A percentile compares a stretch with the other conserved stretches of the same genome.
Evolutionary conservation across 352 stramenopile genomes (phyloP).

Genomic region (Pythium plurisporium): DNA sequence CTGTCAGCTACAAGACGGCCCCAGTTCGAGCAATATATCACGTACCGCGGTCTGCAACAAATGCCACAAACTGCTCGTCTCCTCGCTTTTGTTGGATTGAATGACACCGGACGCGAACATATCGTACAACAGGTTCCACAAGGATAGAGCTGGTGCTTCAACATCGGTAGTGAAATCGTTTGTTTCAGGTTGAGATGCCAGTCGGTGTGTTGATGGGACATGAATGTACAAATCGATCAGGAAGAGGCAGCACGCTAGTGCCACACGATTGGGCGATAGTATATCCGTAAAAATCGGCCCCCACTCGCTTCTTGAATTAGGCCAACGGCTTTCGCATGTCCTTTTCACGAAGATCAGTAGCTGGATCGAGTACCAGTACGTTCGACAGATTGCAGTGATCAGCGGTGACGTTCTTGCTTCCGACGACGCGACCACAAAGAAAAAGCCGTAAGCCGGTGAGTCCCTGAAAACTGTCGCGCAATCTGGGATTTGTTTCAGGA

Average conservation of each 20-base stretch:
- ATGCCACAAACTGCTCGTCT: constrained; percentile 42
- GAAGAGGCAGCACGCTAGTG: constrained; percentile 54
- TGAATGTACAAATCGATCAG: constrained; percentile 71
- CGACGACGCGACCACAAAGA: constrained; percentile 55
- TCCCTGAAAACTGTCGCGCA: constrained; percentile 48
- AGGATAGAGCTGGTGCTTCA: constrained; percentile 38
- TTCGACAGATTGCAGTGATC: constrained; percentile 43
- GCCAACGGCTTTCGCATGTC: constrained; percentile 1
- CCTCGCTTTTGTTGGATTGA: constrained; percentile 9
- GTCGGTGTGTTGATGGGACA: constrained; percentile 53
- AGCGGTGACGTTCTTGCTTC: constrained; percentile 48
- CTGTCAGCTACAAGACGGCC: neutral
- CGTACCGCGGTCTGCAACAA: constrained; percentile 47
- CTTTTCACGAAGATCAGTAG: constrained; percentile 32
- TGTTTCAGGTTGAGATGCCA: constrained; percentile 19
- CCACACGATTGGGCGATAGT: constrained; percentile 39
- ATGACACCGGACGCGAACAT: constrained; percentile 23
- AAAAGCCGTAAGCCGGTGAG: constrained; percentile 61
- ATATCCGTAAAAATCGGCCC: constrained; percentile 12
- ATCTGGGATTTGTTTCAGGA: constrained; percentile 56
- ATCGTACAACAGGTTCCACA: constrained; percentile 52
- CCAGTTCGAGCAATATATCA: neutral
- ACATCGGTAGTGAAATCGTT: neutral
- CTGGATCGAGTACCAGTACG: constrained; percentile 60
- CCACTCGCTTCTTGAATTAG: neutral